phyloP scores from a whole-genome alignment of 176 grass and related monocot species.

The Ensete glaucum region DNA sequence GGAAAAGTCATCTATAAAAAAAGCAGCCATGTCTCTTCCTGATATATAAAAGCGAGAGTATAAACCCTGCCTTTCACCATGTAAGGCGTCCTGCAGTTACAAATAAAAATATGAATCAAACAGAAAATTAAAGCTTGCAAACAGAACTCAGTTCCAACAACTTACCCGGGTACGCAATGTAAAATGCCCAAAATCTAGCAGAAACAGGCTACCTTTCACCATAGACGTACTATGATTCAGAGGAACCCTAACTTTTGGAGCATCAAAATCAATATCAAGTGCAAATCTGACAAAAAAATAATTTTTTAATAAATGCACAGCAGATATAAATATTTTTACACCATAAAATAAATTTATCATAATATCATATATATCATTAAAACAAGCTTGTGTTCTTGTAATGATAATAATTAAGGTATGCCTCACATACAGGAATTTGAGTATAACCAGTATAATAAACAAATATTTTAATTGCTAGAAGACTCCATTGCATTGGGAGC shows the following conservation, averaged over 20 bases:
- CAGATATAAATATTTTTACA: slow-evolving; percentile 5
- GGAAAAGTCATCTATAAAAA: slow-evolving; percentile 48
- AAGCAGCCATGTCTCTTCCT: slow-evolving; percentile 97
- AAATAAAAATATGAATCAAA: slow-evolving; percentile 15
- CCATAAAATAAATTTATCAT: not conserved
- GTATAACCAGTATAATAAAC: not conserved
- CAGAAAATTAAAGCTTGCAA: slow-evolving; percentile 26
- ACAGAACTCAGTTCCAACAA: slow-evolving; percentile 12
- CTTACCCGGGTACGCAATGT: slow-evolving; percentile 81
- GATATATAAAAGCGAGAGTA: slow-evolving; percentile 88
- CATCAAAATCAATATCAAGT: slow-evolving; percentile 97
- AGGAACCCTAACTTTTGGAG: slow-evolving; percentile 92
- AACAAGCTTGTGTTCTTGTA: not conserved
- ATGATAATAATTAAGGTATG: not conserved
- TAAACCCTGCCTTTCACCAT: slow-evolving; percentile 69
- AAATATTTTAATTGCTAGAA: not conserved
- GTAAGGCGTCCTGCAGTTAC: slow-evolving; percentile 46
- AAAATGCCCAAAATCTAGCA: slow-evolving; percentile 99
- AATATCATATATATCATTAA: not conserved
- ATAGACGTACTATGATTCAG: slow-evolving; percentile 32
- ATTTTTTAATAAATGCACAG: slow-evolving; percentile 1
- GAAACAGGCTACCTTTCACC: slow-evolving; percentile 38
- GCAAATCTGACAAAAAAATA: slow-evolving; percentile 70
- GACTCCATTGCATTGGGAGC: not conserved
- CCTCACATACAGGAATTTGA: too few species aligned